Conservation (phyloP, 352 stramenopile genomes). For the Globisporangium lucens region DNA sequence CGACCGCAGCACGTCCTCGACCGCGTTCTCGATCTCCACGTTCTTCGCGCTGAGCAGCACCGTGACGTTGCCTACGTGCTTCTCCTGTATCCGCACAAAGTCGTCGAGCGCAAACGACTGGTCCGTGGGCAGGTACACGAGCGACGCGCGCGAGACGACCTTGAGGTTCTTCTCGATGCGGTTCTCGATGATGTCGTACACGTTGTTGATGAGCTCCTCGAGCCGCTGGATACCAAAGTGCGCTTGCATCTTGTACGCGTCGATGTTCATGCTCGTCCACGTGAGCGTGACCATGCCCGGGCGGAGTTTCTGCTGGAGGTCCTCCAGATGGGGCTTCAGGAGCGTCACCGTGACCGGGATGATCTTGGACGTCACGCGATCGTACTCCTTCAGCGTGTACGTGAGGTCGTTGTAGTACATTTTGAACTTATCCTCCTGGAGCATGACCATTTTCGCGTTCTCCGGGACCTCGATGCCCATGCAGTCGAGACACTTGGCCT, state of each 20-base stretch:
- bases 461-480: conserved; percentile 85
- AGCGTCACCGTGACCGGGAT: conserved; percentile 58
- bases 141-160: conserved; percentile 69
- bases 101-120: conserved; percentile 85
- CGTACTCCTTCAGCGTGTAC: conserved; percentile 79
- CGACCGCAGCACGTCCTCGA: conserved; percentile 73
- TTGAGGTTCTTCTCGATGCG: conserved; percentile 85
- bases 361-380: conserved; percentile 71
- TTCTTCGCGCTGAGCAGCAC: conserved; percentile 75
- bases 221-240: conserved; percentile 64
- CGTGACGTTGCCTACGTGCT: conserved; percentile 59
- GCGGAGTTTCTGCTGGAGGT: conserved; percentile 70
- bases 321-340: conserved; percentile 67
- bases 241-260: conserved; percentile 70
- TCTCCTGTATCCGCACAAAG: conserved; percentile 83
- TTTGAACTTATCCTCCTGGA: conserved; percentile 89
- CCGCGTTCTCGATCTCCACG: conserved; percentile 81
- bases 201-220: conserved; percentile 81
- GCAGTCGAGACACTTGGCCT: conserved; percentile 78
- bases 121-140: conserved; percentile 76
- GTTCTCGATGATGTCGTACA: conserved; percentile 82
- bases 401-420: conserved; percentile 80
- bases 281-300: conserved; percentile 82
- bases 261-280: conserved; percentile 91
- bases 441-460: conserved; percentile 79